Percentiles rank a stretch among this genome's conserved stretches.
These are phyloP conservation scores for Chaetomium strumarium DNA, from an alignment of 2,329 filamentous ascomycete species.

Conservation along the genomic window DNA sequence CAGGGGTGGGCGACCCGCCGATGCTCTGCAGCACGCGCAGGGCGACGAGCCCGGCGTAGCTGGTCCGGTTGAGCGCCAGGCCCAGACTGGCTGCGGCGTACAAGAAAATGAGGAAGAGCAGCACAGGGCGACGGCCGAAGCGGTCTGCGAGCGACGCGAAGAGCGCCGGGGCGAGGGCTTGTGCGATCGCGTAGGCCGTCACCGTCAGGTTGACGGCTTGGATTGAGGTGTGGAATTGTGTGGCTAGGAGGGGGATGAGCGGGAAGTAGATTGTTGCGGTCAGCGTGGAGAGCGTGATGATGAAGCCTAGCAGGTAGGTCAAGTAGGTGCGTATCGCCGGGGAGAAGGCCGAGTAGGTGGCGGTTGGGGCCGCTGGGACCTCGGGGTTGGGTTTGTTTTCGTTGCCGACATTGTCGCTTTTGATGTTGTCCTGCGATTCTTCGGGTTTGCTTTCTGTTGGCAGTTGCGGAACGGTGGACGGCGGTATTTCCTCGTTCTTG, in stretches of 20 bases:
- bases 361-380: neutral
- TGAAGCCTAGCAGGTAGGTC: constrained; percentile 10
- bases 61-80: constrained; percentile 43
- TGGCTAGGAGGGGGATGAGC: constrained; percentile 29
- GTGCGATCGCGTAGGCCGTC: constrained; percentile 54
- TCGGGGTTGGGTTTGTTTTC: neutral
- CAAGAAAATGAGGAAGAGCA: constrained; percentile 48
- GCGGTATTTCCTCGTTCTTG: no score
- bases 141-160: constrained; percentile 52
- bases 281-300: constrained; percentile 11
- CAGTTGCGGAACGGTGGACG: no score
- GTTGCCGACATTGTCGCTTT: neutral
- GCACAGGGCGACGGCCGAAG: constrained; percentile 50
- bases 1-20: constrained; percentile 57
- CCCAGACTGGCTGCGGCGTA: constrained; percentile 50
- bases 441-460: no score
- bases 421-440: no score
- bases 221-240: constrained; percentile 26
- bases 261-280: constrained; percentile 41
- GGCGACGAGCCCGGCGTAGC: constrained; percentile 48
- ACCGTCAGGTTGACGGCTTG: constrained; percentile 37
- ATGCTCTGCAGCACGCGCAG: constrained; percentile 53
- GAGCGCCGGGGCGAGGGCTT: constrained; percentile 51
- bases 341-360: constrained; percentile 2
- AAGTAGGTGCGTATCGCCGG: neutral